Evolutionary conservation across 495 filamentous ascomycete species (phyloP).

Genomic region (Penicillium malachiteum): DNA sequence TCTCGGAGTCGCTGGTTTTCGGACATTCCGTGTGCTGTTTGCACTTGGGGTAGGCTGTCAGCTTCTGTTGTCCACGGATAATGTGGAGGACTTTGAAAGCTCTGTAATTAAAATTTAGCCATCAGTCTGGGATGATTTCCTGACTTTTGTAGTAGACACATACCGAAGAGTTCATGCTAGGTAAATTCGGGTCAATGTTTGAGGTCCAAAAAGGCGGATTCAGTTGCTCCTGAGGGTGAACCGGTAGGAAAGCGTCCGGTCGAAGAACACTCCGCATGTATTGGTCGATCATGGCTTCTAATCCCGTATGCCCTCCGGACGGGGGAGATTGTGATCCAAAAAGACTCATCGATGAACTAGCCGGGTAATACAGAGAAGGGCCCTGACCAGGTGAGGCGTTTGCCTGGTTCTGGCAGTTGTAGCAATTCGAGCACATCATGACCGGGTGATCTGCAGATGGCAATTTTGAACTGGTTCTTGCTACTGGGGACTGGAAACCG

Average conservation of each 20-base stretch:
- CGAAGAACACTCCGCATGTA: constrained; percentile 11
- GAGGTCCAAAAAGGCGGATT: constrained; percentile 8
- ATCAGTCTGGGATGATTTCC: background rate
- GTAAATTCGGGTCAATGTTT: constrained; percentile 11
- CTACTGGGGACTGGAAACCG: background rate
- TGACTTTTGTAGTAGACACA: background rate
- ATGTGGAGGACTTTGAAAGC: background rate
- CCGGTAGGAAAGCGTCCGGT: constrained; percentile 11
- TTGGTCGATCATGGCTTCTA: constrained; percentile 6
- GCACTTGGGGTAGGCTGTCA: background rate
- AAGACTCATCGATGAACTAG: background rate
- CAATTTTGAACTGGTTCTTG: background rate
- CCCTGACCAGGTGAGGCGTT: background rate
- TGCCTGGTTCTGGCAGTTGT: background rate
- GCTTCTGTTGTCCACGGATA: constrained; percentile 6
- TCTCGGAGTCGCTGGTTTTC: background rate
- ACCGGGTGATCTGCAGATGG: background rate
- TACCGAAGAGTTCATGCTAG: constrained; percentile 7
- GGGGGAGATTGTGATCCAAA: background rate
- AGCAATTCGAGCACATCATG: background rate
- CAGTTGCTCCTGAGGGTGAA: background rate
- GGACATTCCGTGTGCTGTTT: background rate
- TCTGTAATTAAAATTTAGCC: background rate
- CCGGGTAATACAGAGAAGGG: constrained; percentile 4
- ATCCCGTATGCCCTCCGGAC: background rate